phyloP scores from a whole-genome alignment of 345 rosid species.

The Hibiscus trionum region DNA sequence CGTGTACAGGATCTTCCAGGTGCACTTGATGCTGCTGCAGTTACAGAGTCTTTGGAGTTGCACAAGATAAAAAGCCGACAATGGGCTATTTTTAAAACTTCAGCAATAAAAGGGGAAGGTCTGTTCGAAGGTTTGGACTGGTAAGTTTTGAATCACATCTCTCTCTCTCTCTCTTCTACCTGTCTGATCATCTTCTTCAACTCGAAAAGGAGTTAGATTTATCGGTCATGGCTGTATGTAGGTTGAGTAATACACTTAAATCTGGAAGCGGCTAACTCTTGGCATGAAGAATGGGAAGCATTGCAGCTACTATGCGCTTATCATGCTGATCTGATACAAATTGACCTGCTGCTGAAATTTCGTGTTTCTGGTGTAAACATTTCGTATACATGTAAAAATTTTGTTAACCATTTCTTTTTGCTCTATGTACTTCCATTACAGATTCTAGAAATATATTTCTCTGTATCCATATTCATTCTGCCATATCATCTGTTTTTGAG shows the following conservation, averaged over 20 bases:
- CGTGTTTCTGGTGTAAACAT: background rate
- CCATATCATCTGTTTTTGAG: too few species aligned
- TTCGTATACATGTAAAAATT: slow-evolving; percentile 9
- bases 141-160: slow-evolving; percentile 25
- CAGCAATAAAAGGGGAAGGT: slow-evolving; percentile 66
- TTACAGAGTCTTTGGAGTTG: slow-evolving; percentile 58
- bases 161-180: background rate
- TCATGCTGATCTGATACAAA: too few species aligned
- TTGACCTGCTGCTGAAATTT: too few species aligned
- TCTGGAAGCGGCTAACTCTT: slow-evolving; percentile 27
- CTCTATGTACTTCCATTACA: too few species aligned
- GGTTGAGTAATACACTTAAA: slow-evolving; percentile 59
- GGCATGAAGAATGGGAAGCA: too few species aligned
- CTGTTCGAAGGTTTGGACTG: slow-evolving; percentile 75
- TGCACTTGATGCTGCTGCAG: slow-evolving; percentile 64
- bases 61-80: slow-evolving; percentile 68
- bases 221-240: slow-evolving; percentile 24
- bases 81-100: slow-evolving; percentile 68
- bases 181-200: background rate
- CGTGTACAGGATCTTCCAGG: slow-evolving; percentile 61
- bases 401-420: background rate
- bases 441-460: too few species aligned
- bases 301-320: too few species aligned
- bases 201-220: background rate
- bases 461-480: too few species aligned